These are phyloP conservation scores for Hura crepitans DNA, from an alignment of 441 rosid species.

Conservation along the genomic window DNA sequence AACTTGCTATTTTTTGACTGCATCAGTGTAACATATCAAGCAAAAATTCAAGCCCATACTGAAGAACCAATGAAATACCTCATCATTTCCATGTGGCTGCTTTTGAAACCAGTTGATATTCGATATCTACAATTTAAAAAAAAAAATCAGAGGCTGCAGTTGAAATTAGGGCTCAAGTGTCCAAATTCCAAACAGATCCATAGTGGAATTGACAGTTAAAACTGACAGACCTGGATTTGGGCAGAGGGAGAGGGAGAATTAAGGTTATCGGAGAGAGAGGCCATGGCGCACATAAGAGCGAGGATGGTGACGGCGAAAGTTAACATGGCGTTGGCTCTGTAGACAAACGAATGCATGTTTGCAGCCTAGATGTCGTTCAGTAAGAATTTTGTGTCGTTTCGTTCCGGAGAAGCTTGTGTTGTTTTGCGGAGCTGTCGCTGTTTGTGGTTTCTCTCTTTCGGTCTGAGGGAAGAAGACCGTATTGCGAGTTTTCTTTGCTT, in stretches of 20 bases:
- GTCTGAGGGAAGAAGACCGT: neutral
- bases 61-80: constrained; percentile 38
- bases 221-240: constrained; percentile 74
- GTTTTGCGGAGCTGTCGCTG: neutral
- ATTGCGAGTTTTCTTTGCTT: neutral
- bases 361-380: neutral
- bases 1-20: neutral
- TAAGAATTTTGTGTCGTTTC: neutral
- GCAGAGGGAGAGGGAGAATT: constrained; percentile 70
- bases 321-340: constrained; percentile 81
- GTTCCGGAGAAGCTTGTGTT: too few species aligned
- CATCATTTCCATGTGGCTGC: constrained; percentile 81
- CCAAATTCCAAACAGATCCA: constrained; percentile 6
- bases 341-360: constrained; percentile 78
- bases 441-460: neutral
- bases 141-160: constrained; percentile 5
- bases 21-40: too few species aligned
- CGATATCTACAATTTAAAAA: constrained; percentile 47
- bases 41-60: neutral
- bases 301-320: constrained; percentile 77
- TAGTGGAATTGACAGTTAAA: too few species aligned
- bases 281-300: constrained; percentile 74
- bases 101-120: constrained; percentile 80
- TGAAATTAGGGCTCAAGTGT: constrained; percentile 9
- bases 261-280: constrained; percentile 77